phyloP scores from a whole-genome alignment of 495 filamentous ascomycete species.

The Penicillium steckii region DNA sequence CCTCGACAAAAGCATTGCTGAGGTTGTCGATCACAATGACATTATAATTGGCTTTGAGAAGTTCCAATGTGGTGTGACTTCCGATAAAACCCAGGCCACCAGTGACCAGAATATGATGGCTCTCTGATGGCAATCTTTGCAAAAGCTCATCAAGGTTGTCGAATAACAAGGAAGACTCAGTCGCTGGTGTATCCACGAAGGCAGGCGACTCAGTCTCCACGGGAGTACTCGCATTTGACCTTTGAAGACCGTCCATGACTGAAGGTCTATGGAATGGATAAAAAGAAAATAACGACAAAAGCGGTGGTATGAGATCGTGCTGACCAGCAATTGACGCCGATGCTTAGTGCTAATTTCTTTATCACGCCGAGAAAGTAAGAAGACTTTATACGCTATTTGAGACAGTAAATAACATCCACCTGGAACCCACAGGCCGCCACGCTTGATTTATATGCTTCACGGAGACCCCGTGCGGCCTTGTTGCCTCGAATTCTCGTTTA shows the following conservation, averaged over 20 bases:
- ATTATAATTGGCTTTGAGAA: slow-evolving; percentile 61
- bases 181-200: slow-evolving; percentile 40
- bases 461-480: slow-evolving; percentile 11
- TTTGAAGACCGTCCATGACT: slow-evolving; percentile 34
- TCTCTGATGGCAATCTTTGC: slow-evolving; percentile 31
- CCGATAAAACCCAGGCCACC: slow-evolving; percentile 69
- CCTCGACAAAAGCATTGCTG: slow-evolving; percentile 56
- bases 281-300: neutral
- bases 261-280: slow-evolving; percentile 4
- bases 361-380: neutral
- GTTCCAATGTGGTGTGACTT: slow-evolving; percentile 61
- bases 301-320: neutral
- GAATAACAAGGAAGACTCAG: slow-evolving; percentile 40
- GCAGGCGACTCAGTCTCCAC: slow-evolving; percentile 34
- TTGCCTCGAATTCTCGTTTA: slow-evolving; percentile 14
- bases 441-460: slow-evolving; percentile 21
- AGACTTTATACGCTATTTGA: slow-evolving; percentile 7
- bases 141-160: slow-evolving; percentile 39
- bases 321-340: neutral
- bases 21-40: slow-evolving; percentile 65
- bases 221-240: slow-evolving; percentile 34
- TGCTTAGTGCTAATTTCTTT: neutral
- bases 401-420: slow-evolving; percentile 12
- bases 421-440: slow-evolving; percentile 3
- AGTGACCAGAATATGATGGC: slow-evolving; percentile 55